Conservation (phyloP, 352 stramenopile genomes). For the Aphanomyces cochlioides region DNA sequence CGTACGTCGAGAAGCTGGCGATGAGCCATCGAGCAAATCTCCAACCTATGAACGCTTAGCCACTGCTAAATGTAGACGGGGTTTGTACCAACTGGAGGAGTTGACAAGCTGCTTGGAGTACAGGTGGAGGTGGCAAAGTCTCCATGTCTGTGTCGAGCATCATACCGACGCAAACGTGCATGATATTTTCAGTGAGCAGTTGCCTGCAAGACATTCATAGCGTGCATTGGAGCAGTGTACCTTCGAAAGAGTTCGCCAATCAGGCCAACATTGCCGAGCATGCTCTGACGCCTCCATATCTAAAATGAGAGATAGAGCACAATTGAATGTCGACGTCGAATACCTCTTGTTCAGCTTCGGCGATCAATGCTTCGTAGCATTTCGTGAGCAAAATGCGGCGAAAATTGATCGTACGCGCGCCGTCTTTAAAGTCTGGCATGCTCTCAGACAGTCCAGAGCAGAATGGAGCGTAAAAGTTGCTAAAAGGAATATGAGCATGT, state of each 20-base stretch:
- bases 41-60: slow-evolving; percentile 46
- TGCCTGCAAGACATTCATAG: slow-evolving; percentile 34
- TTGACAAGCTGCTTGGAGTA: slow-evolving; percentile 65
- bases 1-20: slow-evolving; percentile 68
- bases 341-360: slow-evolving; percentile 41
- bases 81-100: slow-evolving; percentile 52
- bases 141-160: slow-evolving; percentile 75
- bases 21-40: slow-evolving; percentile 74
- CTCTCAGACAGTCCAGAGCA: slow-evolving; percentile 58
- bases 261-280: slow-evolving; percentile 69
- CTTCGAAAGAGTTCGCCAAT: slow-evolving; percentile 71
- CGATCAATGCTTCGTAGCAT: slow-evolving; percentile 77
- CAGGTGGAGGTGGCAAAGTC: slow-evolving; percentile 44
- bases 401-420: slow-evolving; percentile 82
- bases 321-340: slow-evolving; percentile 55
- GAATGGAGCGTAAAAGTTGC: slow-evolving; percentile 59
- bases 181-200: slow-evolving; percentile 76
- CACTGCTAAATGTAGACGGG: background rate
- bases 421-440: slow-evolving; percentile 76
- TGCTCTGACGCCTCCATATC: slow-evolving; percentile 68
- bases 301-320: slow-evolving; percentile 61
- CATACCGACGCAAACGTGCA: slow-evolving; percentile 81
- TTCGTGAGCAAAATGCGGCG: slow-evolving; percentile 69
- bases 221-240: background rate
- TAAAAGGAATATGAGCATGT: slow-evolving; percentile 28